Conservation (phyloP, 108 stramenopile genomes). For the Licmophora abbreviata region DNA sequence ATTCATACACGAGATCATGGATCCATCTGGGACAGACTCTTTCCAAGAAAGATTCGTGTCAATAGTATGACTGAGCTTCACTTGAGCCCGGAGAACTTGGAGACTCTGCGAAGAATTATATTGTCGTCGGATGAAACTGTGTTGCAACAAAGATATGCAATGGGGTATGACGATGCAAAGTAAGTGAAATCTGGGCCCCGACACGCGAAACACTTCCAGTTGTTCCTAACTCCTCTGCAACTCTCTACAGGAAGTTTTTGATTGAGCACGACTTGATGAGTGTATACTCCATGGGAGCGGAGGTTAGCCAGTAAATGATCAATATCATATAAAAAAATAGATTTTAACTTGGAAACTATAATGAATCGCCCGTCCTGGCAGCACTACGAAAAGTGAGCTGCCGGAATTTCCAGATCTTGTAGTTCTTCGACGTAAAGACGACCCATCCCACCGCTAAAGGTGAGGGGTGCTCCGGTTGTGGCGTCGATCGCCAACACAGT, state of each 20-base stretch:
- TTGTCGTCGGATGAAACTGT: constrained; percentile 28
- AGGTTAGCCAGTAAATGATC: no score
- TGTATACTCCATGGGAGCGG: no score
- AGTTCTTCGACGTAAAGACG: constrained; percentile 75
- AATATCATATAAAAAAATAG: no score
- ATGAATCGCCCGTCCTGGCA: no score
- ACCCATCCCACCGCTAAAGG: constrained; percentile 39
- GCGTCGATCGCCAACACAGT: constrained; percentile 61
- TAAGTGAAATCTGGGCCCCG: no score
- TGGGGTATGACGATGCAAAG: constrained; percentile 41
- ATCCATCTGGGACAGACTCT: background rate
- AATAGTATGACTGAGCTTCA: constrained; percentile 8
- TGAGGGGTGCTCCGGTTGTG: constrained; percentile 47
- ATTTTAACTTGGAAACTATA: no score
- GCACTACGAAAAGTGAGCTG: constrained; percentile 64
- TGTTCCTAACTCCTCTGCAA: no score
- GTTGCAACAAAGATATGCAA: constrained; percentile 21
- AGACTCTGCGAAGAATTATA: constrained; percentile 18
- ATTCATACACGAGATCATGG: constrained; percentile 8
- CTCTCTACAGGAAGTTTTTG: constrained; percentile 16
- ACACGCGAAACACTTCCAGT: no score
- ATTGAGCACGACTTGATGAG: constrained; percentile 4
- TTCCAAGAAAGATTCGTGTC: background rate
- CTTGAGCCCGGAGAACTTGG: constrained; percentile 9
- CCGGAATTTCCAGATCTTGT: constrained; percentile 75